Evolutionary conservation across 2,329 filamentous ascomycete genomes (phyloP), one percentile per base, ranked within the genome.

Genomic region (Aspergillus nomiae): DNA sequence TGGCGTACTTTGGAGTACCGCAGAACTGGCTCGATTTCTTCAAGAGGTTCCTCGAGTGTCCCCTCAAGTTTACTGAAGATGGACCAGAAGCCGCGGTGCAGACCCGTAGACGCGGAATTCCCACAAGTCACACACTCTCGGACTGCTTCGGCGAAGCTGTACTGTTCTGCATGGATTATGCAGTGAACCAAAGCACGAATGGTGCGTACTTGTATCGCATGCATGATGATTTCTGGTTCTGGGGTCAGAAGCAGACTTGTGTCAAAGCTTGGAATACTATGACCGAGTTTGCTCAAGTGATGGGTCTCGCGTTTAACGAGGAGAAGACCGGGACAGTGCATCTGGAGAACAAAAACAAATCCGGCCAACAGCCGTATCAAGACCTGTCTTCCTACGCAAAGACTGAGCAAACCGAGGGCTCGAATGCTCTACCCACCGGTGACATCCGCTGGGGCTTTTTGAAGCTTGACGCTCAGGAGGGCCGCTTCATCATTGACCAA

Each of bases 181-280:
- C 87, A 0, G 82, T 90, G 60, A 90, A 89, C 61, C 83, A 85
- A 63, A 75, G 78, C 1, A 87, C 87, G 0, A 65, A 77, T 7
- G 87, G 87, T 0, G 76, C 78, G 1, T 78, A 82, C n/a, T 74
- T 90, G 12, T 88, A 88, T 71, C 85, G 89, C 14, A 78, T 89
- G 43, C 84, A 89, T 58, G 88, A 90, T 65, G 87, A 90, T 66
- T 80, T 90, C 58, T 90, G 87, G 88, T 87, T 90, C 71, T 90
- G 87, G 87, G 83, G 84, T 10, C 80, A 86, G 7, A 83, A 87
- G 55, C 65, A 77, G 3, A 79, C 77, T 3, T 85, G 84, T n/a
- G 79, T 83, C 26, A 80, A 82, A 50, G 88, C 86, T 0, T 92
- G 89, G 89, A 71, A 81, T 21, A 80, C 85, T 0, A 82, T 91